Evolutionary conservation across 2,329 filamentous ascomycete species (phyloP).

Genomic region (Davidsoniella neocaledoniae): DNA sequence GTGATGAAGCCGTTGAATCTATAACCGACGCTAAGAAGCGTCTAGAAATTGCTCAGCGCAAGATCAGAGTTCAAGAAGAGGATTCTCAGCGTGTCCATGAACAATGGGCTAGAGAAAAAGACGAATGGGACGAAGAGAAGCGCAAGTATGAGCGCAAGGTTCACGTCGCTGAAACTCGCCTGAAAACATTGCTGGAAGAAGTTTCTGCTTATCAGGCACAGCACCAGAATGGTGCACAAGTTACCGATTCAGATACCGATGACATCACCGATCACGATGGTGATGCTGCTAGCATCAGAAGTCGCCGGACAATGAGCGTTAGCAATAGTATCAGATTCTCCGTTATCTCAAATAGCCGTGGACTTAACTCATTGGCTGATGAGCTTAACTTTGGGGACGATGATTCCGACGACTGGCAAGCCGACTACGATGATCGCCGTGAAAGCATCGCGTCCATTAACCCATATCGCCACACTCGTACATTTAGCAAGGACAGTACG

Average conservation of each 20-base stretch:
- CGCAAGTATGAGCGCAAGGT: constrained; percentile 69
- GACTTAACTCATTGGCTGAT: constrained; percentile 65
- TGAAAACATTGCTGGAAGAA: constrained; percentile 75
- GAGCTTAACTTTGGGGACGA: constrained; percentile 79
- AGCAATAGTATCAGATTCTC: constrained; percentile 61
- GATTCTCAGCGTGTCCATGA: constrained; percentile 63
- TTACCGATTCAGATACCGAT: constrained; percentile 41
- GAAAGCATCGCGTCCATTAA: constrained; percentile 40
- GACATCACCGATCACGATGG: constrained; percentile 41
- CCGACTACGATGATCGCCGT: constrained; percentile 49
- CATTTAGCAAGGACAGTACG: constrained; percentile 40
- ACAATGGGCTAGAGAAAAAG: constrained; percentile 70
- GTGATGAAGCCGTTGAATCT: constrained; percentile 65
- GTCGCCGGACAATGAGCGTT: constrained; percentile 46
- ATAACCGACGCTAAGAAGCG: constrained; percentile 57
- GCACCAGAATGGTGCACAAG: constrained; percentile 23
- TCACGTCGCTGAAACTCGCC: constrained; percentile 73
- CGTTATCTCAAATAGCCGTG: constrained; percentile 39
- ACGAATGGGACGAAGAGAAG: constrained; percentile 69
- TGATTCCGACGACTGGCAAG: constrained; percentile 41
- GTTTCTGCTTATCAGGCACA: constrained; percentile 52
- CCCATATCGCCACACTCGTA: constrained; percentile 31
- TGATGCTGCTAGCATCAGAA: constrained; percentile 53
- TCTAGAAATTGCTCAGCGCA: constrained; percentile 64
- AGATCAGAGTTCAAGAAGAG: constrained; percentile 62